Evolutionary conservation across 352 stramenopile genomes (phyloP).

Genomic region (Pythium rishiriense): DNA sequence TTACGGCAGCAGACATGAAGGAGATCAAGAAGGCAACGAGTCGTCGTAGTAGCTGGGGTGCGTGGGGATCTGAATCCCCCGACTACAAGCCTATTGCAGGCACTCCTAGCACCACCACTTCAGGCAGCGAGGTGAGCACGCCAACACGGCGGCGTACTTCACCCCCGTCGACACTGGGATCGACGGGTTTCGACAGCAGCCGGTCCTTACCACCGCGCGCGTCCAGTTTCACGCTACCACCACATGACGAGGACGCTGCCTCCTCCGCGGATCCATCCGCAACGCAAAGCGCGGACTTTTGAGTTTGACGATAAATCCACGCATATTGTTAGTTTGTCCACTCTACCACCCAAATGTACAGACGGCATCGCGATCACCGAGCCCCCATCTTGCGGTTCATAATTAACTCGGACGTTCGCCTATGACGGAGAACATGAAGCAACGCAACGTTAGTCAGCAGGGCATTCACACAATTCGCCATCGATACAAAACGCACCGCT

Average conservation of each 20-base stretch:
- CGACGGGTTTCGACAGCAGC: slow-evolving; percentile 11
- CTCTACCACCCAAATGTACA: slow-evolving; percentile 15
- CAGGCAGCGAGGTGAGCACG: background rate
- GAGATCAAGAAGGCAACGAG: slow-evolving; percentile 67
- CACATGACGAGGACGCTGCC: slow-evolving; percentile 36
- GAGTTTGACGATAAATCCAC: slow-evolving; percentile 28
- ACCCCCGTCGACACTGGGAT: slow-evolving; percentile 17
- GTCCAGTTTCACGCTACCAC: slow-evolving; percentile 58
- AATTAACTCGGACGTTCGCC: slow-evolving; percentile 84
- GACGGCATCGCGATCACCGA: slow-evolving; percentile 1
- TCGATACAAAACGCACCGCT: slow-evolving; percentile 52
- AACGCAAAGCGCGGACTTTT: slow-evolving; percentile 72
- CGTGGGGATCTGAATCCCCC: slow-evolving; percentile 51
- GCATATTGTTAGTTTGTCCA: slow-evolving; percentile 11
- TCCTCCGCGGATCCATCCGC: slow-evolving; percentile 35
- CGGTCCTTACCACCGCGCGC: slow-evolving; percentile 30
- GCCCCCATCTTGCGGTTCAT: slow-evolving; percentile 75
- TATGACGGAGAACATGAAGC: slow-evolving; percentile 19
- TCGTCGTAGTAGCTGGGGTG: slow-evolving; percentile 72
- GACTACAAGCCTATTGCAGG: slow-evolving; percentile 73
- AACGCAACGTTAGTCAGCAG: background rate
- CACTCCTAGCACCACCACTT: slow-evolving; percentile 1
- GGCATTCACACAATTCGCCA: background rate
- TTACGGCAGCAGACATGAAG: slow-evolving; percentile 69
- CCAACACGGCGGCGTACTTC: slow-evolving; percentile 18